Conservation (phyloP, 139 green algal genomes). For the Microglena sp. region DNA sequence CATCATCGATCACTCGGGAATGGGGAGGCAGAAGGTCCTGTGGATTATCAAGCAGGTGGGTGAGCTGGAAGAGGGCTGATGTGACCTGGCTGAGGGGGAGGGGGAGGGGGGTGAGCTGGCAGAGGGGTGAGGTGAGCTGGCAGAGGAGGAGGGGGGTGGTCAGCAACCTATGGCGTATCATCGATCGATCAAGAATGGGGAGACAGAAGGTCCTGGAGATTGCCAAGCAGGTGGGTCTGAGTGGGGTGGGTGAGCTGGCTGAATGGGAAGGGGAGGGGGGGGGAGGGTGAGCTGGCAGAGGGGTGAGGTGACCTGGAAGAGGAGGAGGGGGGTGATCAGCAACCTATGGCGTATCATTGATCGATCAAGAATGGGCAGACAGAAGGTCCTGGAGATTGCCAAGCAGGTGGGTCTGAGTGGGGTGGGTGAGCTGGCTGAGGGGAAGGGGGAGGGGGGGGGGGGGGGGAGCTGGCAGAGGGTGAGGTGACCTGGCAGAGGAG, state of each 20-base stretch:
- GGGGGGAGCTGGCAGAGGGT: too few species aligned
- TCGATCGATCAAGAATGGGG: conserved; percentile 37
- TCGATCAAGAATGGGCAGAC: conserved; percentile 29
- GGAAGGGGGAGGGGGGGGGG: too few species aligned
- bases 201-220: conserved; percentile 25
- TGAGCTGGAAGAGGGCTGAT: too few species aligned
- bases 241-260: too few species aligned
- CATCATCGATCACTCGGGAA: conserved; percentile 42
- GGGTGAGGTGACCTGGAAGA: too few species aligned
- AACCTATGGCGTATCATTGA: conserved; percentile 58
- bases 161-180: conserved; percentile 51
- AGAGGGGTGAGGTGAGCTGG: too few species aligned
- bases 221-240: conserved; percentile 19
- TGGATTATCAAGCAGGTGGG: conserved; percentile 24
- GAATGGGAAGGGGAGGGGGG: too few species aligned
- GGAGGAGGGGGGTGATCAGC: conserved; percentile 41
- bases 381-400: conserved; percentile 24
- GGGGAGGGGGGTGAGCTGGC: too few species aligned
- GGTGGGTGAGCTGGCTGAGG: too few species aligned
- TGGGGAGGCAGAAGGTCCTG: conserved; percentile 25
- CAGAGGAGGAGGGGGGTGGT: conserved; percentile 55
- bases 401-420: conserved; percentile 20
- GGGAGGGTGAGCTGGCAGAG: too few species aligned
- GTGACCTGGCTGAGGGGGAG: too few species aligned
- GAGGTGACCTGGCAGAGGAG: too few species aligned